These are phyloP conservation scores for Raphidocelis subcapitata DNA, from an alignment of 139 green algal genomes.

Conservation along the genomic window DNA sequence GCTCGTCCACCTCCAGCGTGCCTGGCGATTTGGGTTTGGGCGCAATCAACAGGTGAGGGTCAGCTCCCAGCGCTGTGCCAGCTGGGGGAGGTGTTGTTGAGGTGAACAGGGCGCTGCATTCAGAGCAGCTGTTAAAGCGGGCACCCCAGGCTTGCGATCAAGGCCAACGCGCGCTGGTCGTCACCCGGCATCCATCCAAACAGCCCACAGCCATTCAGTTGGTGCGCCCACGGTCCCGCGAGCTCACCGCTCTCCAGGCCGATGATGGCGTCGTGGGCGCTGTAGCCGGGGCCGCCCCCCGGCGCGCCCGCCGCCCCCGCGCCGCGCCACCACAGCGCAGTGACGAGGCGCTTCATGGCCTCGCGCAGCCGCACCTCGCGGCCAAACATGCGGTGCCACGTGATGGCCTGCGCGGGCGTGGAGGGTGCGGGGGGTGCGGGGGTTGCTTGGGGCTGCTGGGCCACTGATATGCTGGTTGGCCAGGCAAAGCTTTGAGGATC, in stretches of 20 bases:
- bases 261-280: conserved; percentile 42
- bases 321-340: conserved; percentile 26
- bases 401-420: conserved; percentile 25
- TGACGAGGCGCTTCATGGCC: conserved; percentile 42
- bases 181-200: background rate
- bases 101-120: background rate
- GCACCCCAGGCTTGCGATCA: background rate
- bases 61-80: too few relatives aligned
- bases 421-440: too few relatives aligned
- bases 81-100: background rate
- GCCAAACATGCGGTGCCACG: conserved; percentile 46
- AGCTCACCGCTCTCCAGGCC: conserved; percentile 38
- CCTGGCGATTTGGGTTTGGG: background rate
- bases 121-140: background rate
- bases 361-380: conserved; percentile 46
- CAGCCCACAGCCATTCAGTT: background rate
- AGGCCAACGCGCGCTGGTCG: background rate
- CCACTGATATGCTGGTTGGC: too few relatives aligned
- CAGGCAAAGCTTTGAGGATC: too few relatives aligned
- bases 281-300: conserved; percentile 23
- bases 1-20: conserved; percentile 17
- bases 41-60: background rate
- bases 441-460: too few relatives aligned
- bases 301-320: conserved; percentile 4
- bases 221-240: too few relatives aligned